phyloP scores from a whole-genome alignment of 176 grass and related monocot species.

The Melocanna baccifera region DNA sequence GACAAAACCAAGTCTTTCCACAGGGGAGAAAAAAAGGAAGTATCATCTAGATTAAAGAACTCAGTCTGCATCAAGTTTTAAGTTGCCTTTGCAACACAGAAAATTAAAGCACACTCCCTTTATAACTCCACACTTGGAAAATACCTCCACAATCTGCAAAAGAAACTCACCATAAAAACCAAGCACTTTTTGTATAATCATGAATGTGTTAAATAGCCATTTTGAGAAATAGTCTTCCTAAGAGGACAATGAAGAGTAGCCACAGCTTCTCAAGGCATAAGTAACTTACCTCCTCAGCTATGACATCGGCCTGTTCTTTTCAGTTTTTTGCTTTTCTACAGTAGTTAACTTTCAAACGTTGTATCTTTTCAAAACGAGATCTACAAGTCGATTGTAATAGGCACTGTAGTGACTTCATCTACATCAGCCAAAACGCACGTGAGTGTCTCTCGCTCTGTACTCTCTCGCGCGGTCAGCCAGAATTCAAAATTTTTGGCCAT shows the following conservation, averaged over 20 bases:
- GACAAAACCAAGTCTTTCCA: conserved; percentile 6
- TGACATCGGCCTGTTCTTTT: conserved; percentile 3
- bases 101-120: conserved; percentile 63
- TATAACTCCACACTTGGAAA: conserved; percentile 93
- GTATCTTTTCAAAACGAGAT: accelerated
- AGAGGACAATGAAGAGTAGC: conserved; percentile 8
- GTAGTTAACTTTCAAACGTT: too few relatives aligned
- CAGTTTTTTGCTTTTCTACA: too few relatives aligned
- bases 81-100: background rate
- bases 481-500: background rate
- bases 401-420: too few relatives aligned
- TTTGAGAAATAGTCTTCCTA: conserved; percentile 8
- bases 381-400: too few relatives aligned
- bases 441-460: too few relatives aligned
- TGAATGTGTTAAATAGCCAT: conserved; percentile 5
- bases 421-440: too few relatives aligned
- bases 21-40: background rate
- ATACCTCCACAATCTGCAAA: conserved; percentile 89
- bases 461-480: too few relatives aligned
- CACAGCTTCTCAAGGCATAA: conserved; percentile 4
- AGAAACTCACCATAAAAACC: conserved; percentile 26
- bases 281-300: conserved; percentile 68
- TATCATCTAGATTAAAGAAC: too few relatives aligned
- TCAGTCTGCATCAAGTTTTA: conserved; percentile 1
- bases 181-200: background rate